A percentile compares a stretch with the other conserved stretches of the same genome.
phyloP scores from a whole-genome alignment of 1,139 yeast genomes.

The Eremothecium gossypii region DNA sequence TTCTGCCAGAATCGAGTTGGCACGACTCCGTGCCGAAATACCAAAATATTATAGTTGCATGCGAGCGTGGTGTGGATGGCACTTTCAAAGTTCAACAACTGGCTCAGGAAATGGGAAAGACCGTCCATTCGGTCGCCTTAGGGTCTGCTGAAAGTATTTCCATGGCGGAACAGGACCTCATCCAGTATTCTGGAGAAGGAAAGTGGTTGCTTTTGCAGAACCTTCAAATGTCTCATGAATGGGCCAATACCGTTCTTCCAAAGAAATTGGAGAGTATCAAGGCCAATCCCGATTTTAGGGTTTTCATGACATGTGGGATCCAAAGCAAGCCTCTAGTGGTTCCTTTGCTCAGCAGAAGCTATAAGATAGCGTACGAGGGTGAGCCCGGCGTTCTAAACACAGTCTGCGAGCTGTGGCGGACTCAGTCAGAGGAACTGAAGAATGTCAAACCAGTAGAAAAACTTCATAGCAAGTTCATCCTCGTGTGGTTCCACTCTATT shows the following conservation, averaged over 20 bases:
- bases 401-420: conserved; percentile 35
- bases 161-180: conserved; percentile 48
- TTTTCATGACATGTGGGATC: conserved; percentile 21
- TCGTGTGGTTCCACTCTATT: conserved; percentile 64
- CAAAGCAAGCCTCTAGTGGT: conserved; percentile 35
- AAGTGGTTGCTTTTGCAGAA: conserved; percentile 71
- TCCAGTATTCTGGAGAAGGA: conserved; percentile 38
- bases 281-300: conserved; percentile 9
- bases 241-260: conserved; percentile 40
- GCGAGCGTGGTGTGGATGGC: conserved; percentile 61
- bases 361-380: conserved; percentile 36
- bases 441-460: conserved; percentile 36
- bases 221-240: conserved; percentile 57
- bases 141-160: conserved; percentile 65
- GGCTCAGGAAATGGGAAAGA: conserved; percentile 29
- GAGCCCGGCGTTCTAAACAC: conserved; percentile 50
- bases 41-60: conserved; percentile 39
- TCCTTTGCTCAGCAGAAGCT: conserved; percentile 36
- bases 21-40: not conserved
- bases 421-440: conserved; percentile 22
- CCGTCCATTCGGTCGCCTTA: conserved; percentile 48
- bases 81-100: conserved; percentile 43
- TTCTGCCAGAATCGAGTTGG: conserved; percentile 1
- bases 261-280: conserved; percentile 10
- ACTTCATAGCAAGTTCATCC: conserved; percentile 41